Percentiles rank a stretch among this genome's conserved stretches.
phyloP scores from a whole-genome alignment of 257 asterid genomes.

The Cynanchum wilfordii region DNA sequence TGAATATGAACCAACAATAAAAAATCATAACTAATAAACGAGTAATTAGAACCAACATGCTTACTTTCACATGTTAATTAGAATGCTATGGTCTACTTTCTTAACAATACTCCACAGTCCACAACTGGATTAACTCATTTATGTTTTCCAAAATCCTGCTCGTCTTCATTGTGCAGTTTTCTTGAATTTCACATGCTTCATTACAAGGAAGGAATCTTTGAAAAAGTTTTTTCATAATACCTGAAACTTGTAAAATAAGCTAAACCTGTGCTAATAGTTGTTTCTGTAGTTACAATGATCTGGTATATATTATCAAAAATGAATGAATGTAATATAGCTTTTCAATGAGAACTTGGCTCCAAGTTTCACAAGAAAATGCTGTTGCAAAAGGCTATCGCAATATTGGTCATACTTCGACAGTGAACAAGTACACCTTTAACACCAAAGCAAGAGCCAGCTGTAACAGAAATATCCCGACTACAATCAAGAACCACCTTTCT shows the following conservation, averaged over 20 bases:
- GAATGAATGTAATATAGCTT: constrained; percentile 34
- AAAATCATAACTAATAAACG: too few relatives aligned
- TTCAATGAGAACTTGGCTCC: constrained; percentile 6
- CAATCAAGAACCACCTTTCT: constrained; percentile 88
- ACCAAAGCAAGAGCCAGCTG: constrained; percentile 94
- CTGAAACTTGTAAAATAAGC: constrained; percentile 14
- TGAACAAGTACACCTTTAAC: constrained; percentile 75
- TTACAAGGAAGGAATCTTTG: neutral
- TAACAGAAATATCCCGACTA: constrained; percentile 84
- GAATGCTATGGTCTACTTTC: too few relatives aligned
- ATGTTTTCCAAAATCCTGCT: too few relatives aligned
- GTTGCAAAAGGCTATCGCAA: neutral
- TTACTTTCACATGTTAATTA: too few relatives aligned
- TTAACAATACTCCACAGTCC: too few relatives aligned
- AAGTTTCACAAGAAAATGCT: neutral
- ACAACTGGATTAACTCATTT: too few relatives aligned
- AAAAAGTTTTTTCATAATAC: neutral
- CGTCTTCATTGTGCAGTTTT: neutral
- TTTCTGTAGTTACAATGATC: constrained; percentile 21
- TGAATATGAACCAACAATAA: too few relatives aligned
- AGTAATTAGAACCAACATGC: too few relatives aligned
- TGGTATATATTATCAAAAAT: constrained; percentile 32
- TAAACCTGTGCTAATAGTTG: constrained; percentile 8
- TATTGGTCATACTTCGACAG: constrained; percentile 43
- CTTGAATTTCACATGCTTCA: neutral